Percentiles rank a stretch among this genome's conserved stretches.
phyloP scores from a whole-genome alignment of 768 basidiomycete species.

The Xerocomellus chrysenteron region DNA sequence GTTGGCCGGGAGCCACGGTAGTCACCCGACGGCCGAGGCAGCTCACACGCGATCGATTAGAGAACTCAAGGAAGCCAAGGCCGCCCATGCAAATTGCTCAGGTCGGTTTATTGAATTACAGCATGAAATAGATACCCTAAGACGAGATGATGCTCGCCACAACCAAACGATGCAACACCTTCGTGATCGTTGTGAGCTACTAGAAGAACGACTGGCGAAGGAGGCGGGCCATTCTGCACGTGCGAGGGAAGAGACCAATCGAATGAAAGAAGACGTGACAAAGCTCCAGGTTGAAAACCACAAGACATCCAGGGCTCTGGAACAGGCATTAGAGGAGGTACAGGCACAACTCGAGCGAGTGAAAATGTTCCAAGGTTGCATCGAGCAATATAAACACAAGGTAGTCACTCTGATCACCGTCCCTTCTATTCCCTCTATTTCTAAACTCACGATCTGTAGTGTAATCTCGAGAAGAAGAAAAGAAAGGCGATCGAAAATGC shows the following conservation, averaged over 20 bases:
- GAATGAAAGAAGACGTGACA: conserved; percentile 19
- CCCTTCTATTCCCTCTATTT: neutral
- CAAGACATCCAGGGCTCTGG: conserved; percentile 15
- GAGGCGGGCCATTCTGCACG: conserved; percentile 4
- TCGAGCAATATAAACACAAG: conserved; percentile 22
- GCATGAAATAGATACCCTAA: conserved; percentile 12
- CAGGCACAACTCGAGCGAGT: conserved; percentile 20
- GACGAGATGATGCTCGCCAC: conserved; percentile 1
- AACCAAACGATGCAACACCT: conserved; percentile 13
- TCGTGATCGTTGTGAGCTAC: conserved; percentile 12
- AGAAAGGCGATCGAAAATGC: conserved; percentile 22
- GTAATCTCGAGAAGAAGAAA: conserved; percentile 27
- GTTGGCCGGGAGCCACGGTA: neutral
- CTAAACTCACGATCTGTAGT: conserved; percentile 12
- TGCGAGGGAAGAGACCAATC: conserved; percentile 12
- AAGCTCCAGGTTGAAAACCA: conserved; percentile 26
- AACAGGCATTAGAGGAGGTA: conserved; percentile 14
- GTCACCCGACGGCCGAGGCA: conserved; percentile 2
- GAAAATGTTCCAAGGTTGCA: conserved; percentile 23
- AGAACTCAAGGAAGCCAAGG: conserved; percentile 13
- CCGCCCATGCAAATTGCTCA: conserved; percentile 15
- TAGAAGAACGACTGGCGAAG: conserved; percentile 11
- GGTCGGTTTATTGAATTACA: conserved; percentile 8
- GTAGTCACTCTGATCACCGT: conserved; percentile 7
- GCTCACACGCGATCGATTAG: conserved; percentile 6